Evolutionary conservation across 768 basidiomycete species (phyloP).

Genomic region (Suillus cothurnatus): DNA sequence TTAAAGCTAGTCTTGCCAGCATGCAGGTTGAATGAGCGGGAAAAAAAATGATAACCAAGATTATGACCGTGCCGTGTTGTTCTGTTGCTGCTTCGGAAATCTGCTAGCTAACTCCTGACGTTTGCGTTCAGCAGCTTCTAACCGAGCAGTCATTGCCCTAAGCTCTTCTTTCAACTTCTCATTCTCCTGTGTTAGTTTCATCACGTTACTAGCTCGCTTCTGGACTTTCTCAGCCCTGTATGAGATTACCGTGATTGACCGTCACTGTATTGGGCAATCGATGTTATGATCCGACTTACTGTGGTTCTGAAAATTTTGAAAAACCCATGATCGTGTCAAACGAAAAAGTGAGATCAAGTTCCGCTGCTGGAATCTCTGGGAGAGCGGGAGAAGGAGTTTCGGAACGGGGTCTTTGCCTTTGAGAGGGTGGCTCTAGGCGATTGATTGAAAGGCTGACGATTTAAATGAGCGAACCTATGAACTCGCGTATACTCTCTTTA

Average conservation of each 20-base stretch:
- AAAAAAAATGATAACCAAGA: background rate
- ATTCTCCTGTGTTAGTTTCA: conserved; percentile 78
- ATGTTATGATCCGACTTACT: conserved; percentile 47
- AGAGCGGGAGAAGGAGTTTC: conserved; percentile 35
- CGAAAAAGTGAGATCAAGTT: conserved; percentile 47
- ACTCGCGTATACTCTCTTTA: conserved; percentile 10
- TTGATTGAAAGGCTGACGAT: conserved; percentile 23
- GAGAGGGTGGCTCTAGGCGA: conserved; percentile 20
- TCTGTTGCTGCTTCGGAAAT: conserved; percentile 24
- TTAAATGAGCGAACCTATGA: conserved; percentile 22
- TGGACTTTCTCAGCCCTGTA: conserved; percentile 42
- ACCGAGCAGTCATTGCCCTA: conserved; percentile 69
- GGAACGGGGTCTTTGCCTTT: conserved; percentile 18
- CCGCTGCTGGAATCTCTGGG: conserved; percentile 55
- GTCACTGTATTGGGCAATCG: conserved; percentile 27
- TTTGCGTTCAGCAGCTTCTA: conserved; percentile 73
- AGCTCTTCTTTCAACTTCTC: conserved; percentile 77
- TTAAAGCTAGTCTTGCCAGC: background rate
- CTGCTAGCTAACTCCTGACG: conserved; percentile 47
- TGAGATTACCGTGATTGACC: conserved; percentile 33
- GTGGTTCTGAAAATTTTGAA: conserved; percentile 26
- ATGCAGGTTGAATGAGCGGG: background rate
- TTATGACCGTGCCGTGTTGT: conserved; percentile 15
- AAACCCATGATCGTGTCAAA: conserved; percentile 45
- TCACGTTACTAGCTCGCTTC: conserved; percentile 77